Evolutionary conservation across 2,329 filamentous ascomycete species (phyloP).

Genomic region (Pseudogymnoascus sp.): DNA sequence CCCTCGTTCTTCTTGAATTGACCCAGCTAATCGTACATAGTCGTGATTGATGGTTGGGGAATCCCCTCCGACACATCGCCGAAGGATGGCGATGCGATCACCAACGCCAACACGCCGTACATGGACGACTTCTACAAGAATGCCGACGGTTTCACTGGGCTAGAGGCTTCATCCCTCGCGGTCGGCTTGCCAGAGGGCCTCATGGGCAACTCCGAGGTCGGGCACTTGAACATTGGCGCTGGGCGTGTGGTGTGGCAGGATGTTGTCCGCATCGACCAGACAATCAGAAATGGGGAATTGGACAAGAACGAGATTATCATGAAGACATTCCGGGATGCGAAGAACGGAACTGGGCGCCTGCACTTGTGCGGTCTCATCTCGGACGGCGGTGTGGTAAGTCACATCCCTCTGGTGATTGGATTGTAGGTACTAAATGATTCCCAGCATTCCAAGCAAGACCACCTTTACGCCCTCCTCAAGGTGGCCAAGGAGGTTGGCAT

Average conservation of each 20-base stretch:
- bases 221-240: constrained; percentile 96
- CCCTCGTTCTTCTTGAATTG: constrained; percentile 50
- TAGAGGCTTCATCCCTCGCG: constrained; percentile 92
- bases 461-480: constrained; percentile 79
- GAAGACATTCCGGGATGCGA: constrained; percentile 68
- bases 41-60: constrained; percentile 99
- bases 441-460: constrained; percentile 87
- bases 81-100: constrained; percentile 89
- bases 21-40: constrained; percentile 57
- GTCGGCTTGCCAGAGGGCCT: constrained; percentile 93
- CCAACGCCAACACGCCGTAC: constrained; percentile 82
- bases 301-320: constrained; percentile 29
- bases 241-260: constrained; percentile 98
- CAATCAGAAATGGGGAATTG: constrained; percentile 53
- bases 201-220: constrained; percentile 99
- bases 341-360: constrained; percentile 82
- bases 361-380: constrained; percentile 90
- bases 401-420: neutral
- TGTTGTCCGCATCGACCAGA: constrained; percentile 89
- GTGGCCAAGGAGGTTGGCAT: constrained; percentile 84
- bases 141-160: constrained; percentile 77
- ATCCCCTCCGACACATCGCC: constrained; percentile 73
- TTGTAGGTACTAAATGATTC: constrained; percentile 14
- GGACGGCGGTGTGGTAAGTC: constrained; percentile 77
- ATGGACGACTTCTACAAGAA: constrained; percentile 90